Conservation (phyloP, 2,329 filamentous ascomycete species). For the Furcasterigmium furcatum region DNA sequence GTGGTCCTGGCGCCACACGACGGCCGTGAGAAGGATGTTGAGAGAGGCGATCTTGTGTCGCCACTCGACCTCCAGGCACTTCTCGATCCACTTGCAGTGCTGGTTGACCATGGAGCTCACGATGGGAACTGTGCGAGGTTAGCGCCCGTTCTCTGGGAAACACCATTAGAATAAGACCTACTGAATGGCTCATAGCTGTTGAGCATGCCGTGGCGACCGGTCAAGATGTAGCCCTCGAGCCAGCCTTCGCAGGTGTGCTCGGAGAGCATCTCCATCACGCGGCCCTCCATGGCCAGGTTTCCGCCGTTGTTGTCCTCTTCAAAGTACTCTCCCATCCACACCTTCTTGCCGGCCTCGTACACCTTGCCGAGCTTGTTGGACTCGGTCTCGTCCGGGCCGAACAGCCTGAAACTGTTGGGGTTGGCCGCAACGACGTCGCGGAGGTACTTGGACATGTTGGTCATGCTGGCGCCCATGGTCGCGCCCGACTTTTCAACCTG, state of each 20-base stretch:
- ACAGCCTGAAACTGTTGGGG: constrained; percentile 66
- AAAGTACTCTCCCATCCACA: constrained; percentile 77
- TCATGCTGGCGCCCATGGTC: constrained; percentile 61
- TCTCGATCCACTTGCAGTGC: constrained; percentile 84
- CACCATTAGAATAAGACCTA: background rate
- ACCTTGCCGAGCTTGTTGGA: constrained; percentile 74
- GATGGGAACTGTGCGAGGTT: constrained; percentile 52
- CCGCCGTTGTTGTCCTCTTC: constrained; percentile 73
- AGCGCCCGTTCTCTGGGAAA: background rate
- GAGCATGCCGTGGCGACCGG: constrained; percentile 70
- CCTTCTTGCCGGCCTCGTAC: constrained; percentile 73
- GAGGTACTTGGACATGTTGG: constrained; percentile 64
- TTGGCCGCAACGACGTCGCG: constrained; percentile 66
- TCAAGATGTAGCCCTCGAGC: constrained; percentile 76
- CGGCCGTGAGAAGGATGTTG: constrained; percentile 75
- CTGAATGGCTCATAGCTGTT: constrained; percentile 81
- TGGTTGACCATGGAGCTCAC: constrained; percentile 81
- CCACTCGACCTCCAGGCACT: constrained; percentile 77
- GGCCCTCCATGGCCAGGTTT: constrained; percentile 64
- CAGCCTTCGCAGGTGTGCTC: constrained; percentile 79
- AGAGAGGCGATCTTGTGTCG: constrained; percentile 69
- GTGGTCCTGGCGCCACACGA: constrained; percentile 80
- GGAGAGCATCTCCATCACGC: constrained; percentile 82
- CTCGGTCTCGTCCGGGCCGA: constrained; percentile 78
- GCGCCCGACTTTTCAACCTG: constrained; percentile 58